These are phyloP conservation scores for Aureobasidium sp. DNA, from an alignment of 2,329 filamentous ascomycete genomes.

Conservation along the genomic window DNA sequence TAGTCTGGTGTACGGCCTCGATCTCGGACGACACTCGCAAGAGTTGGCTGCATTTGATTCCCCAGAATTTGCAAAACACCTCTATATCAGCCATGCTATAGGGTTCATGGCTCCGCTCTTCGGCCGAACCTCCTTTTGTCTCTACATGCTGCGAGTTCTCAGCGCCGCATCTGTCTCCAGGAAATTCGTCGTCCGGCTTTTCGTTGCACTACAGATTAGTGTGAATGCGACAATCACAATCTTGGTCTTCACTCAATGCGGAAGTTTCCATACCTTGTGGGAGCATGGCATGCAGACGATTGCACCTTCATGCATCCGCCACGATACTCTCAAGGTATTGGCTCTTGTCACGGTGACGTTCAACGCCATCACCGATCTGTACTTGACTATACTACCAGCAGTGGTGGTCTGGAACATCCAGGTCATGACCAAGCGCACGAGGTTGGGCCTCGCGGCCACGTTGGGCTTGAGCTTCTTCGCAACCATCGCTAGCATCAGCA, in stretches of 20 bases:
- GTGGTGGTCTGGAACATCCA: neutral
- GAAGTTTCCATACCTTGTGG: neutral
- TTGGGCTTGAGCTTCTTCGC: neutral
- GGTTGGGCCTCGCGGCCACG: neutral
- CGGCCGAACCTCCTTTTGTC: constrained; percentile 4
- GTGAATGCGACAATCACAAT: neutral
- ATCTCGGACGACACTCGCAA: neutral
- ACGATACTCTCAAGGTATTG: neutral
- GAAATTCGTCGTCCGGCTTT: no score
- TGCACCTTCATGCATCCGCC: neutral
- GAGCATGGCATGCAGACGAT: neutral
- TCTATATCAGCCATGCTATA: constrained; percentile 1
- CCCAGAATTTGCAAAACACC: neutral
- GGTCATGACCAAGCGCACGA: neutral
- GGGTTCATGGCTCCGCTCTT: constrained; percentile 1
- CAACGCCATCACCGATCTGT: constrained; percentile 1
- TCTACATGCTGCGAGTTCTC: constrained; percentile 12
- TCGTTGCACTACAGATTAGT: neutral
- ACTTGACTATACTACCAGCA: neutral
- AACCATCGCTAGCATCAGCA: neutral
- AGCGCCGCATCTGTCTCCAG: neutral
- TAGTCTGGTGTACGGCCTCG: neutral
- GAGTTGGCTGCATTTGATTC: neutral
- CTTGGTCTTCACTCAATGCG: constrained; percentile 7
- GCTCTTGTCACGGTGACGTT: neutral